These are phyloP conservation scores for Sporothrix sp. DNA, from an alignment of 2,329 filamentous ascomycete genomes.

Conservation along the genomic window DNA sequence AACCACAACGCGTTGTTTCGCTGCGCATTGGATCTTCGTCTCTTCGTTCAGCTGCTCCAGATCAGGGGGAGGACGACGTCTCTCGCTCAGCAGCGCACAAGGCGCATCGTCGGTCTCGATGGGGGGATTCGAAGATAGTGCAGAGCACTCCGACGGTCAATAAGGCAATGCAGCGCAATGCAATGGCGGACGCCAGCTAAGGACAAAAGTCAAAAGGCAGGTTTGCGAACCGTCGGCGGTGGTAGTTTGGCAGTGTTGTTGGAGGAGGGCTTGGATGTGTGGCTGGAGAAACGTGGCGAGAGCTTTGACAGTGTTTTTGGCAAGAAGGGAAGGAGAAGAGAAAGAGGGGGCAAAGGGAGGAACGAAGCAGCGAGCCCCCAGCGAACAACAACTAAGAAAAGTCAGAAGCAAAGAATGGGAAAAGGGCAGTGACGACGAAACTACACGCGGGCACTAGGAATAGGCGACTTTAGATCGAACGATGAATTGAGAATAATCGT, in stretches of 20 bases:
- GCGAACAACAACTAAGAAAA: no score
- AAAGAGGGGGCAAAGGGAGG: background rate
- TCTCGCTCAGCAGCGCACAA: slow-evolving; percentile 6
- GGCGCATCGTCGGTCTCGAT: slow-evolving; percentile 7
- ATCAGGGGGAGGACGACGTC: background rate
- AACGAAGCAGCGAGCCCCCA: no score
- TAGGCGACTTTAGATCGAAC: no score
- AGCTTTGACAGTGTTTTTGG: slow-evolving; percentile 10
- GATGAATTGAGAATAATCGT: no score
- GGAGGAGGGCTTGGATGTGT: slow-evolving; percentile 21
- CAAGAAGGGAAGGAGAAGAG: background rate
- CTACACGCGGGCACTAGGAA: no score
- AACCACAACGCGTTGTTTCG: background rate
- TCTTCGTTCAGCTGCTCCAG: background rate
- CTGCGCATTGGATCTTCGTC: slow-evolving; percentile 1
- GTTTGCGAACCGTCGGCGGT: background rate
- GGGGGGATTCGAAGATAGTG: no score
- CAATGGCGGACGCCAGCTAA: no score
- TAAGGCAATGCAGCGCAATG: no score
- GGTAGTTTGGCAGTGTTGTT: background rate
- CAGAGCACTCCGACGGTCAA: no score
- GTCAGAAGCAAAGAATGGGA: background rate
- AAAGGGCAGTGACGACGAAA: no score
- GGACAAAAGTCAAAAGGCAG: background rate
- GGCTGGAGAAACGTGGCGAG: slow-evolving; percentile 25